Percentiles rank a stretch among this genome's conserved stretches.
Conservation (phyloP, 208 protist species). For the Jaenimonas drosophilae region DNA sequence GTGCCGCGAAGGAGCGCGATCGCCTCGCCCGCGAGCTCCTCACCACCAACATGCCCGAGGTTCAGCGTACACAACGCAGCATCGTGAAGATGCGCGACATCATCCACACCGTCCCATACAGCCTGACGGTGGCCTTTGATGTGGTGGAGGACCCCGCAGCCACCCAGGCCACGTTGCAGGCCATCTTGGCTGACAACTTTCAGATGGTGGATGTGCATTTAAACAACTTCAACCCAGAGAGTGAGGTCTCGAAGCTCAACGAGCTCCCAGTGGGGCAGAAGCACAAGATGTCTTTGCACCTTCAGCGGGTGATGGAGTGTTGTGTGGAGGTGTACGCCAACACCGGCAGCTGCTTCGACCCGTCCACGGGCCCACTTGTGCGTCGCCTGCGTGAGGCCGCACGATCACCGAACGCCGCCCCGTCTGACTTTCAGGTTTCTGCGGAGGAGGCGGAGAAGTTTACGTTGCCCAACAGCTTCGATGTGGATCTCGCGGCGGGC, state of each 20-base stretch:
- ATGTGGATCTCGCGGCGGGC: conserved; percentile 19
- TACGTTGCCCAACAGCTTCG: conserved; percentile 19
- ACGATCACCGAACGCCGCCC: not conserved
- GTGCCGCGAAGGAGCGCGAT: conserved; percentile 49
- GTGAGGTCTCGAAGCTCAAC: conserved; percentile 29
- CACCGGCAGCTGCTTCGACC: conserved; percentile 27
- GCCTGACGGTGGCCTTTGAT: conserved; percentile 24
- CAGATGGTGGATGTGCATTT: conserved; percentile 33
- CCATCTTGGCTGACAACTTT: conserved; percentile 36
- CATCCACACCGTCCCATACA: conserved; percentile 67
- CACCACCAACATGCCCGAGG: conserved; percentile 28
- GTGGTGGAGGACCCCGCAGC: conserved; percentile 3
- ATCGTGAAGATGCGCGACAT: conserved; percentile 34
- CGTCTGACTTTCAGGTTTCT: conserved; percentile 7
- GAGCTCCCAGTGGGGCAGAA: conserved; percentile 7
- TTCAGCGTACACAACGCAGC: conserved; percentile 10
- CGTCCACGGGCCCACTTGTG: conserved; percentile 16
- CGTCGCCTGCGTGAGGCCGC: conserved; percentile 10
- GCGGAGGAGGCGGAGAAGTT: conserved; percentile 15
- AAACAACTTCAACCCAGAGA: conserved; percentile 36
- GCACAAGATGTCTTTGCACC: conserved; percentile 28
- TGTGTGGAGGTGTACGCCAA: conserved; percentile 15
- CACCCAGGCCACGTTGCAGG: conserved; percentile 5
- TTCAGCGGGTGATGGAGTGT: conserved; percentile 23
- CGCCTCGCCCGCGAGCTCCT: conserved; percentile 48